A percentile compares a stretch with the other conserved stretches of the same genome.
Evolutionary conservation across 2,329 filamentous ascomycete species (phyloP).

Genomic region (Fusarium udum): DNA sequence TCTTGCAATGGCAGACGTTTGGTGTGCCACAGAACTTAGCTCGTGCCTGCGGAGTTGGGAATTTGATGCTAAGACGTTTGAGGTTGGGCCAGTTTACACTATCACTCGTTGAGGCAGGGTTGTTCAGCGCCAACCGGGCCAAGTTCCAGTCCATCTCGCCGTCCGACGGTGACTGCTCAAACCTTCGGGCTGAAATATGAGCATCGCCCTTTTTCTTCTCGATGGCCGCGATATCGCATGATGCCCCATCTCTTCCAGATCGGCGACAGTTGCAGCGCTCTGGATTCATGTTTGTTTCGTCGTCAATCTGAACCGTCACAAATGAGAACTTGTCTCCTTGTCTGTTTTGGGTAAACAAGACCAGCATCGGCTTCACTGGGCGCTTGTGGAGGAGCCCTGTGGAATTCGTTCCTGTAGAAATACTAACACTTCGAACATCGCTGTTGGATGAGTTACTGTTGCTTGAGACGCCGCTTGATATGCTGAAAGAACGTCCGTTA

Average conservation of each 20-base stretch:
- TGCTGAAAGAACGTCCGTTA: constrained; percentile 34
- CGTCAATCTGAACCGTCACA: constrained; percentile 46
- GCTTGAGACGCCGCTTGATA: constrained; percentile 36
- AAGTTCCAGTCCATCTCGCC: constrained; percentile 45
- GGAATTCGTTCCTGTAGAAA: constrained; percentile 40
- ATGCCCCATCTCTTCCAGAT: constrained; percentile 38
- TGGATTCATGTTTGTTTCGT: constrained; percentile 47
- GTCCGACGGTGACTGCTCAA: constrained; percentile 31
- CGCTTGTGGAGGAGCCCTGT: constrained; percentile 45
- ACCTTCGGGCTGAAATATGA: constrained; percentile 42
- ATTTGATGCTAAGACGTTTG: constrained; percentile 46
- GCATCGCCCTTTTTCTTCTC: constrained; percentile 43
- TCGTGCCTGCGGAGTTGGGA: constrained; percentile 34
- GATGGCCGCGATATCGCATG: constrained; percentile 39
- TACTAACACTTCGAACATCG: constrained; percentile 37
- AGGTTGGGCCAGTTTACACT: constrained; percentile 40
- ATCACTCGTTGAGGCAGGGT: constrained; percentile 36
- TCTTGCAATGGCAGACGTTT: constrained; percentile 42
- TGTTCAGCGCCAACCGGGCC: constrained; percentile 44
- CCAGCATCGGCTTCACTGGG: constrained; percentile 48
- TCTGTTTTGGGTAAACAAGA: constrained; percentile 45
- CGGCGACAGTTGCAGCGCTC: constrained; percentile 49
- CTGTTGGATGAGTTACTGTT: constrained; percentile 43
- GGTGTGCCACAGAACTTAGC: constrained; percentile 44
- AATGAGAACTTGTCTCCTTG: constrained; percentile 39